These are phyloP conservation scores for Annulohypoxylon moriforme DNA, from an alignment of 495 filamentous ascomycete genomes.

Conservation along the genomic window DNA sequence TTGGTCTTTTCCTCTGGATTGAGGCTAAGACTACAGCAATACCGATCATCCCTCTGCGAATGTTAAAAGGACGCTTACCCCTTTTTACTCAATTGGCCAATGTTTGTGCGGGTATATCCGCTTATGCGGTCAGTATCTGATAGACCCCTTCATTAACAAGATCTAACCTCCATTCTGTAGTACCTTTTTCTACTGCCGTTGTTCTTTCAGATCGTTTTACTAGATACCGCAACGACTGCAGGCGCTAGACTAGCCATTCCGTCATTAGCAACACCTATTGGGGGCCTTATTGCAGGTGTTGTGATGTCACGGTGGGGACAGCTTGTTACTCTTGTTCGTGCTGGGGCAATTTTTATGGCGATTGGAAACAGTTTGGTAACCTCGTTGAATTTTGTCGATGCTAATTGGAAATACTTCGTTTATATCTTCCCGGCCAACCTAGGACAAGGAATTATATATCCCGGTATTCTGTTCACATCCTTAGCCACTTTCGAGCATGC, in stretches of 20 bases:
- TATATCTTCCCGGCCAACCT: constrained; percentile 73
- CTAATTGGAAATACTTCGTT: constrained; percentile 70
- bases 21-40: constrained; percentile 68
- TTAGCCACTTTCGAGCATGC: constrained; percentile 71
- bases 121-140: constrained; percentile 66
- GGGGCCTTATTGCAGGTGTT: constrained; percentile 68
- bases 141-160: neutral
- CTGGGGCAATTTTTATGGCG: constrained; percentile 68
- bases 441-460: constrained; percentile 73
- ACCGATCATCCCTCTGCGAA: constrained; percentile 69
- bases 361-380: constrained; percentile 68
- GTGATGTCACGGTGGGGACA: constrained; percentile 75
- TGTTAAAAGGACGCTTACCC: constrained; percentile 64
- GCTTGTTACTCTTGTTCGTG: constrained; percentile 64
- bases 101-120: constrained; percentile 69
- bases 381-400: constrained; percentile 66
- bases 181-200: constrained; percentile 74
- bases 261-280: constrained; percentile 70
- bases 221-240: constrained; percentile 70
- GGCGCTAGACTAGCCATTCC: constrained; percentile 70
- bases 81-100: constrained; percentile 68
- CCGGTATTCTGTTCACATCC: constrained; percentile 70
- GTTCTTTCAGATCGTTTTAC: constrained; percentile 71
- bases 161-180: constrained; percentile 48
- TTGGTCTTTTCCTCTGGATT: constrained; percentile 63